These are phyloP conservation scores for Trypanosoma cruzi DNA, from an alignment of 208 protist genomes.

Conservation along the genomic window DNA sequence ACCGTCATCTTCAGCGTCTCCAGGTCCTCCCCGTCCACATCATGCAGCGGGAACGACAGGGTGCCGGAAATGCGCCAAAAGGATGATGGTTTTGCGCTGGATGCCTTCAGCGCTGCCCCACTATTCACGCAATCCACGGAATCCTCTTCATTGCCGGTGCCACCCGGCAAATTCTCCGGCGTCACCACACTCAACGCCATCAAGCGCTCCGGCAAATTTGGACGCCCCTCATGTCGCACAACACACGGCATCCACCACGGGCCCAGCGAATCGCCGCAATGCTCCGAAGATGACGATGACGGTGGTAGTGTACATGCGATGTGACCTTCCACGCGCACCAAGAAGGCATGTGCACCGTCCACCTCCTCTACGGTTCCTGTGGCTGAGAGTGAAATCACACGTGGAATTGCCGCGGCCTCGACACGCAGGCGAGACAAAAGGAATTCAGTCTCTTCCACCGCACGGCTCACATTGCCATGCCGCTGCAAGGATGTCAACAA, in stretches of 20 bases:
- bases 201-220: constrained; percentile 14
- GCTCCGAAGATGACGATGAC: background rate
- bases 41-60: constrained; percentile 28
- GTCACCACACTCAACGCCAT: constrained; percentile 24
- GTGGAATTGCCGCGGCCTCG: constrained; percentile 39
- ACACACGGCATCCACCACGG: constrained; percentile 24
- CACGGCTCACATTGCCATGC: constrained; percentile 1
- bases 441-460: background rate
- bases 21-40: constrained; percentile 40
- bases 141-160: background rate
- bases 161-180: background rate
- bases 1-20: constrained; percentile 34
- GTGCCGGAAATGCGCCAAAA: constrained; percentile 25
- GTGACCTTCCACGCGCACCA: constrained; percentile 41
- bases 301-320: constrained; percentile 31
- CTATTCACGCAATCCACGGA: background rate
- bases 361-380: constrained; percentile 40
- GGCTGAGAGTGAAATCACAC: constrained; percentile 37
- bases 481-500: constrained; percentile 2
- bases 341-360: constrained; percentile 39
- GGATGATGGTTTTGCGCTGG: background rate
- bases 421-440: constrained; percentile 10
- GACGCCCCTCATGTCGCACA: constrained; percentile 11
- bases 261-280: background rate
- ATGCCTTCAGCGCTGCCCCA: background rate